Percentiles rank a stretch among this genome's conserved stretches.
These are phyloP conservation scores for Solanum sejunctum DNA, from an alignment of 257 asterid species.

Conservation along the genomic window DNA sequence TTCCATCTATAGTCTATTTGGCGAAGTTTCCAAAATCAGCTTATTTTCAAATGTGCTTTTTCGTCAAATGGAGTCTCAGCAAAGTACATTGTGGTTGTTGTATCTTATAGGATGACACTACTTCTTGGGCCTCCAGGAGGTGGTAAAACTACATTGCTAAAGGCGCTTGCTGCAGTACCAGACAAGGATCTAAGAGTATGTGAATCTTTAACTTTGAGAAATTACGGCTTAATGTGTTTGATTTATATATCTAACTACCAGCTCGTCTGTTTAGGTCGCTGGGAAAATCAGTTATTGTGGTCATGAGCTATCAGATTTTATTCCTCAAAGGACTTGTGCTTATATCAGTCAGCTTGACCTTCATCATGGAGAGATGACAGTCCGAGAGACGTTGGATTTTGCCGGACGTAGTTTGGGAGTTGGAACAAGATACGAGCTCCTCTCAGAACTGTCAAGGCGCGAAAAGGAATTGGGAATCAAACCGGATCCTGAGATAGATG, in stretches of 20 bases:
- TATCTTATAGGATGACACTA: constrained; percentile 59
- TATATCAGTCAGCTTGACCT: constrained; percentile 84
- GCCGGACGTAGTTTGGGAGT: constrained; percentile 93
- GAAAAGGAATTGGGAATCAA: constrained; percentile 71
- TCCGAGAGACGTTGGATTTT: constrained; percentile 70
- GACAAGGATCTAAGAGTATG: constrained; percentile 48
- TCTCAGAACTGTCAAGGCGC: constrained; percentile 60
- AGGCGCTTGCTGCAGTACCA: constrained; percentile 68
- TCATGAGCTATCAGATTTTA: constrained; percentile 63
- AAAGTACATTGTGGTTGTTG: neutral
- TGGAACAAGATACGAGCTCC: constrained; percentile 84
- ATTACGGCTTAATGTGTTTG: neutral
- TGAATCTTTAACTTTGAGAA: neutral
- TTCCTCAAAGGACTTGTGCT: constrained; percentile 85
- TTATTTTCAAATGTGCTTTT: neutral
- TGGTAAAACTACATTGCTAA: constrained; percentile 72
- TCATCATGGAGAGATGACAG: constrained; percentile 96
- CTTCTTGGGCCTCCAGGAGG: constrained; percentile 97
- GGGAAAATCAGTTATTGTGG: constrained; percentile 86
- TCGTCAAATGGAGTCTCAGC: neutral
- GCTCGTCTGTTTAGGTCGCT: constrained; percentile 17
- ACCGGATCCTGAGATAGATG: constrained; percentile 85
- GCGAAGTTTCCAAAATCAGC: neutral
- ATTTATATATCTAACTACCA: neutral
- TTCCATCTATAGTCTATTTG: neutral